phyloP scores from a whole-genome alignment of 148 eudicot species.

The Fagopyrum tataricum region DNA sequence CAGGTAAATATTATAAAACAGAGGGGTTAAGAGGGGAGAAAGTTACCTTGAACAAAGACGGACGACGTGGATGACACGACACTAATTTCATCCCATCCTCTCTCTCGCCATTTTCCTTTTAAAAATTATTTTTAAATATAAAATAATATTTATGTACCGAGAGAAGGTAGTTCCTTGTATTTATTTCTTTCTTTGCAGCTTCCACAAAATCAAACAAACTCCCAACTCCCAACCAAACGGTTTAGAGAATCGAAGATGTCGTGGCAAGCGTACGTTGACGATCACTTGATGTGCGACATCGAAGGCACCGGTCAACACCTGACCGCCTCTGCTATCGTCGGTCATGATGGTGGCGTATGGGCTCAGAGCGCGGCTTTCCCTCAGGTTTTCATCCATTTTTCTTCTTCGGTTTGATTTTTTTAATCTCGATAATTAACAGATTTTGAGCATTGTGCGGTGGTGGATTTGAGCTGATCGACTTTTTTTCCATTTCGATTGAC shows the following conservation, averaged over 20 bases:
- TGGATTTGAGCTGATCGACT: no score
- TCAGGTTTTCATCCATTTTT: constrained; percentile 20
- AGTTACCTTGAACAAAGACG: not conserved
- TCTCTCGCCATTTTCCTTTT: not conserved
- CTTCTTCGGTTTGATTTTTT: no score
- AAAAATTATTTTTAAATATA: not conserved
- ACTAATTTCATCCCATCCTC: not conserved
- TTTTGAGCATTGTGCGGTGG: no score
- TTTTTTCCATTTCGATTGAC: no score
- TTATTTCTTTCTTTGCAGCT: not conserved
- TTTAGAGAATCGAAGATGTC: constrained; percentile 24
- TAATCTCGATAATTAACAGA: no score
- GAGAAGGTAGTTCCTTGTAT: not conserved
- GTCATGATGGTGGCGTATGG: constrained; percentile 35
- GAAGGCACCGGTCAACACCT: constrained; percentile 29
- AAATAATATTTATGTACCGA: not conserved
- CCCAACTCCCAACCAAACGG: not conserved
- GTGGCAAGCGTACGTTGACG: constrained; percentile 44
- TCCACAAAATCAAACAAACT: not conserved
- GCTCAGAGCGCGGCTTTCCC: constrained; percentile 37
- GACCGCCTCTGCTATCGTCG: constrained; percentile 35
- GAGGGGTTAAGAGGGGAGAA: not conserved
- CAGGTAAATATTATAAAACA: not conserved
- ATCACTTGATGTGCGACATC: constrained; percentile 36
- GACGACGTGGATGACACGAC: not conserved